A percentile compares a stretch with the other conserved stretches of the same genome.
Evolutionary conservation across 257 asterid genomes (phyloP).

Genomic region (Solanum chaucha): DNA sequence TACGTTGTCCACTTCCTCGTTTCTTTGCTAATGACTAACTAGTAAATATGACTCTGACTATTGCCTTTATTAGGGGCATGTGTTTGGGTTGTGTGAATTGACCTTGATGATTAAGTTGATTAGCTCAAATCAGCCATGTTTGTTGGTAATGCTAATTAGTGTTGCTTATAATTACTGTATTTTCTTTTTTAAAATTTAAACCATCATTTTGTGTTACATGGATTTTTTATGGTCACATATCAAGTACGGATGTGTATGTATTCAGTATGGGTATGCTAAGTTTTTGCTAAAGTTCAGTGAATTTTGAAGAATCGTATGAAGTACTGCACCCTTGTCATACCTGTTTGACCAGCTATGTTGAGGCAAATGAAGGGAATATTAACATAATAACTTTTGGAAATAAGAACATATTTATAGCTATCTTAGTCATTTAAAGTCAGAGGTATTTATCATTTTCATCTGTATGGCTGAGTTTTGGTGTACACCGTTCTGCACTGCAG

Average conservation of each 20-base stretch:
- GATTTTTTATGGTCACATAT: neutral
- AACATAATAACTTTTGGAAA: neutral
- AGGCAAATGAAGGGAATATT: neutral
- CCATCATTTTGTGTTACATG: neutral
- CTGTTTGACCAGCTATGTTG: neutral
- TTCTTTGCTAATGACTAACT: neutral
- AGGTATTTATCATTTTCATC: neutral
- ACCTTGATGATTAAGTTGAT: neutral
- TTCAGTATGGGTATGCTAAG: neutral
- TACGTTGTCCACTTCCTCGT: neutral
- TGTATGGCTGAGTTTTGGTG: neutral
- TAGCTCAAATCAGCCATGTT: neutral
- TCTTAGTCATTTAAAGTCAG: neutral
- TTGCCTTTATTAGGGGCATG: neutral
- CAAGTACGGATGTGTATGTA: neutral
- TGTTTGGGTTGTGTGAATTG: neutral
- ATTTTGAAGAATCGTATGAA: neutral
- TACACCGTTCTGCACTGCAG: constrained; percentile 29
- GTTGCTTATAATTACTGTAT: neutral
- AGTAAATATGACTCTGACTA: neutral
- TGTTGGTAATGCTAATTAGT: neutral
- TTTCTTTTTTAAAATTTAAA: neutral
- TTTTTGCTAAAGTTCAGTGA: neutral
- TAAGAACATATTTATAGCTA: neutral
- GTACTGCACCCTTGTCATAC: neutral